These are phyloP conservation scores for Jacaranda mimosifolia DNA, from an alignment of 257 asterid genomes.

Conservation along the genomic window DNA sequence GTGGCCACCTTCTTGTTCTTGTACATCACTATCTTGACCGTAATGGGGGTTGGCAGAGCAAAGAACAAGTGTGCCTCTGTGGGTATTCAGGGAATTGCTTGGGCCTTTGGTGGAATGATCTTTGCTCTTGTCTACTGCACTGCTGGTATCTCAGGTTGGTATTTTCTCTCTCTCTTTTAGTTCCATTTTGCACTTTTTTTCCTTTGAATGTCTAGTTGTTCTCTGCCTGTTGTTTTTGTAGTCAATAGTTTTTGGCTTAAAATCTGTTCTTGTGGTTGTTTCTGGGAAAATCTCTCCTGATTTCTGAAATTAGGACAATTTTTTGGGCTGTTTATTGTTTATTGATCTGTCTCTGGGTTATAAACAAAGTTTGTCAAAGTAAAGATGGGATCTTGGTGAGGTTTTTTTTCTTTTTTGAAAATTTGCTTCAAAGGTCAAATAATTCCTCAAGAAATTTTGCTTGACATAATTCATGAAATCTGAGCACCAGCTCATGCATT, in stretches of 20 bases:
- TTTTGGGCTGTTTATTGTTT: background rate
- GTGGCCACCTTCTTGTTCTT: slow-evolving; percentile 72
- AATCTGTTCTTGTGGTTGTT: no score
- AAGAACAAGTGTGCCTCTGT: slow-evolving; percentile 55
- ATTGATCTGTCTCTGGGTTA: background rate
- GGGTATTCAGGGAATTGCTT: slow-evolving; percentile 71
- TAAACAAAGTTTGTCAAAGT: background rate
- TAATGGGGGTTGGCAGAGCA: slow-evolving; percentile 60
- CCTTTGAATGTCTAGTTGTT: background rate
- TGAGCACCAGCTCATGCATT: background rate
- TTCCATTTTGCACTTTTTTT: background rate
- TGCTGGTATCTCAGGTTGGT: slow-evolving; percentile 73
- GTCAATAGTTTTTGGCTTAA: background rate
- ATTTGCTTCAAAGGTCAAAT: background rate
- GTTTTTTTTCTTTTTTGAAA: background rate
- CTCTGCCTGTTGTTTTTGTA: background rate
- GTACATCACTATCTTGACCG: slow-evolving; percentile 63
- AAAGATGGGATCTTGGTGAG: background rate
- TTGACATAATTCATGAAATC: background rate
- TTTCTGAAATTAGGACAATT: background rate
- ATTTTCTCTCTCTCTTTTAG: background rate
- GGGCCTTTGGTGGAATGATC: slow-evolving; percentile 84
- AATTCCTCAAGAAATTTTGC: background rate
- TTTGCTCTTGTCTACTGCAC: slow-evolving; percentile 77
- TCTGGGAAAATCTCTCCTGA: background rate